These are phyloP conservation scores for Actinomortierella ambigua DNA, from an alignment of 371 early-diverging fungal species.

Conservation along the genomic window DNA sequence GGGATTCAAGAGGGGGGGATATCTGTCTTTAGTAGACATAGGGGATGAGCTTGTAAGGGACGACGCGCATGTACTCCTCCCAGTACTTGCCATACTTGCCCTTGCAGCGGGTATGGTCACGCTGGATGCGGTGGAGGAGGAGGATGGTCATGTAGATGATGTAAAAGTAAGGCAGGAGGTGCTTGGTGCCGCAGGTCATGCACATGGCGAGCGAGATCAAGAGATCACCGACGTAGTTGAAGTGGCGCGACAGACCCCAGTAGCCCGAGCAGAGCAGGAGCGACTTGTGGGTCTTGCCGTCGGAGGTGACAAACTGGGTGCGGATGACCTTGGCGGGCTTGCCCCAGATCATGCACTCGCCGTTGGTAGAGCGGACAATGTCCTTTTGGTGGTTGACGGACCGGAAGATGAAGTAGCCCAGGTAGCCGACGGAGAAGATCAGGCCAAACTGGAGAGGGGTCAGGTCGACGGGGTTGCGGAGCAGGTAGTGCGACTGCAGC, in stretches of 20 bases:
- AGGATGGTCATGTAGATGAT: slow-evolving; percentile 75
- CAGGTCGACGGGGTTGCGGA: slow-evolving; percentile 72
- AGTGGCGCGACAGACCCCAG: slow-evolving; percentile 85
- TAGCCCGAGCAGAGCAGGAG: slow-evolving; percentile 73
- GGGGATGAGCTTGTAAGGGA: slow-evolving; percentile 69
- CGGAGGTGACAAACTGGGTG: slow-evolving; percentile 70
- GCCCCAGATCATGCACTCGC: slow-evolving; percentile 80
- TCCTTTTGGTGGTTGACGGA: slow-evolving; percentile 85
- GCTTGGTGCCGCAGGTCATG: slow-evolving; percentile 63
- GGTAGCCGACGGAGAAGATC: slow-evolving; percentile 55
- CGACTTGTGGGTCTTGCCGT: slow-evolving; percentile 70
- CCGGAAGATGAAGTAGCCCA: slow-evolving; percentile 83
- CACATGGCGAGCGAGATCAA: slow-evolving; percentile 71
- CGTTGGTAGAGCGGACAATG: slow-evolving; percentile 66
- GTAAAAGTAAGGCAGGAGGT: slow-evolving; percentile 75
- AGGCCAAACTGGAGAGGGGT: slow-evolving; percentile 50
- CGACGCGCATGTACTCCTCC: slow-evolving; percentile 66
- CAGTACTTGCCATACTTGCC: slow-evolving; percentile 82
- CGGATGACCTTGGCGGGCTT: slow-evolving; percentile 72
- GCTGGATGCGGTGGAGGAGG: slow-evolving; percentile 63
- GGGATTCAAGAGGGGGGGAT: no score
- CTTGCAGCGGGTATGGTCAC: slow-evolving; percentile 68
- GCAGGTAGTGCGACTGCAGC: slow-evolving; percentile 78
- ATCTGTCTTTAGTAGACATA: slow-evolving; percentile 28
- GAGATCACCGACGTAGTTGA: slow-evolving; percentile 83